These are phyloP conservation scores for Rhizopus sp. DNA, from an alignment of 371 early-diverging fungal genomes.

Conservation along the genomic window DNA sequence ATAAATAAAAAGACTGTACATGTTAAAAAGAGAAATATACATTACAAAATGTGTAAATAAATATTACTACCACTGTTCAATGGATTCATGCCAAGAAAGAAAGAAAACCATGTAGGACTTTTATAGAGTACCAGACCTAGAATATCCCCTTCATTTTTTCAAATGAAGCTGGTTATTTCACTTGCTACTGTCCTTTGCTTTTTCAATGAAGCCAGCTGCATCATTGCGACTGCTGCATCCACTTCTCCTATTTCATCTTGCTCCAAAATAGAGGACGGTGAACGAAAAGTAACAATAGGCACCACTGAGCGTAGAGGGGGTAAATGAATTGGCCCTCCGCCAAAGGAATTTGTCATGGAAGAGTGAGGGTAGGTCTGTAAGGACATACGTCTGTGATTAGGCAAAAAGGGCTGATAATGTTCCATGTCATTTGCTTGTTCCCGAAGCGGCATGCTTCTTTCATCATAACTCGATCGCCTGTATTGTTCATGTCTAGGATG, in stretches of 20 bases:
- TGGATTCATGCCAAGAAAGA: background rate
- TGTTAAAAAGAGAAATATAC: conserved; percentile 5
- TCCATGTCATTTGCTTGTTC: conserved; percentile 13
- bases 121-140: conserved; percentile 12
- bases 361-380: conserved; percentile 7
- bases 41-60: conserved; percentile 6
- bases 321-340: conserved; percentile 15
- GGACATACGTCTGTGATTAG: conserved; percentile 10
- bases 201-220: conserved; percentile 20
- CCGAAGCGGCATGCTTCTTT: conserved; percentile 7
- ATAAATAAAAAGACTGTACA: conserved; percentile 7
- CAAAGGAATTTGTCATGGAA: background rate
- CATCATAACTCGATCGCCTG: conserved; percentile 13
- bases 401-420: background rate
- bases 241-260: conserved; percentile 20
- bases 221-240: conserved; percentile 27
- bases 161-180: background rate
- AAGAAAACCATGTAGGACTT: conserved; percentile 1
- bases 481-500: conserved; percentile 9
- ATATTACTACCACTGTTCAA: background rate
- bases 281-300: background rate
- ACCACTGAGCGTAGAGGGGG: conserved; percentile 24
- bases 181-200: background rate
- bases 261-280: background rate
- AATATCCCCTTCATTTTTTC: background rate